phyloP scores from a whole-genome alignment of 1,284 basidiomycete genomes.

The Hymenochaete sp. region DNA sequence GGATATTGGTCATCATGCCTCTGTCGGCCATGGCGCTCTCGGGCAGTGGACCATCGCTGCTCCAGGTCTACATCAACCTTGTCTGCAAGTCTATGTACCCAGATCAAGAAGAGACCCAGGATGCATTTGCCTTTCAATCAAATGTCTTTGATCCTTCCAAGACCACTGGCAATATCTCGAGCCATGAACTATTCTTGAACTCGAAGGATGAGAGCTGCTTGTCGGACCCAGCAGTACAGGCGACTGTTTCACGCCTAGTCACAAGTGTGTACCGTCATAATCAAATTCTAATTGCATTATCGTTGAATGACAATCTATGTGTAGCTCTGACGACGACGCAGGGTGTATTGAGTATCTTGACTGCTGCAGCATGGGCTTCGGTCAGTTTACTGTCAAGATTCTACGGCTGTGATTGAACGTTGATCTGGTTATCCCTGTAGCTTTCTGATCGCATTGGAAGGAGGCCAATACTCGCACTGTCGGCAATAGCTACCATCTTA shows the following conservation, averaged over 20 bases:
- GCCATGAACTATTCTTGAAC: neutral
- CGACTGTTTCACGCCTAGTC: conserved; percentile 57
- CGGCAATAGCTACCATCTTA: conserved; percentile 50
- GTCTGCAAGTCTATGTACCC: conserved; percentile 40
- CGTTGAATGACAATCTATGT: conserved; percentile 12
- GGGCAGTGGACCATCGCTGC: conserved; percentile 51
- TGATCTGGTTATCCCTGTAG: conserved; percentile 27
- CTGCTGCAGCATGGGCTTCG: conserved; percentile 80
- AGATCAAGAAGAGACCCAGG: too few relatives aligned
- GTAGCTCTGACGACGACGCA: conserved; percentile 55
- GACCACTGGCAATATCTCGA: neutral
- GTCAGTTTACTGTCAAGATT: conserved; percentile 32
- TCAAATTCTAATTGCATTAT: conserved; percentile 2
- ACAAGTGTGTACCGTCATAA: conserved; percentile 39
- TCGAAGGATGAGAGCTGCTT: conserved; percentile 37
- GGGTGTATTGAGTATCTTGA: conserved; percentile 66
- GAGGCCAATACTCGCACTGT: conserved; percentile 52
- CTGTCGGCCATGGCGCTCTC: conserved; percentile 44
- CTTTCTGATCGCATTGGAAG: conserved; percentile 79
- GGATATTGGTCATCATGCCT: conserved; percentile 48
- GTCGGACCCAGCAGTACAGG: conserved; percentile 64
- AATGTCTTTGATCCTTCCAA: neutral
- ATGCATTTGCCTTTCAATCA: neutral
- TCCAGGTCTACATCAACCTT: conserved; percentile 55
- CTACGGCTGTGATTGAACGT: neutral